Conservation (phyloP, 805 yeast genomes). For the Schizosaccharomyces japonicus region DNA sequence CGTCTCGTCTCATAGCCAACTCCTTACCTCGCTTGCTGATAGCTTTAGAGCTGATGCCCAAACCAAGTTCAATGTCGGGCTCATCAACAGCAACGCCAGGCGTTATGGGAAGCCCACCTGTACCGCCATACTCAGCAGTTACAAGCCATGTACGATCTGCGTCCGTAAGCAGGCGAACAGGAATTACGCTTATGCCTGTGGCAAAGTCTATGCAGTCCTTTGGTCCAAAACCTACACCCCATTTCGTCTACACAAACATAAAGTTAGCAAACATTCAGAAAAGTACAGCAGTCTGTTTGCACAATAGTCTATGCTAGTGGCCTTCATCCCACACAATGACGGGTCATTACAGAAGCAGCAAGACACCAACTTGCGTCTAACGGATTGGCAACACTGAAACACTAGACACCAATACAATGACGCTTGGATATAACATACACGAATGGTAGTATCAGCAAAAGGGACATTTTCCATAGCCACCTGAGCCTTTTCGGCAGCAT, state of each 20-base stretch:
- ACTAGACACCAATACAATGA: no score
- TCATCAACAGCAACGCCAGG: slow-evolving; percentile 76
- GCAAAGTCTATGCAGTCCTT: slow-evolving; percentile 93
- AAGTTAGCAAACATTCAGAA: not conserved
- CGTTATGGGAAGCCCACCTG: slow-evolving; percentile 62
- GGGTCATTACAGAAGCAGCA: no score
- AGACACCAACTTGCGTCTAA: no score
- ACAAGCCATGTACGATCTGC: slow-evolving; percentile 82
- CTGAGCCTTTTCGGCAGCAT: slow-evolving; percentile 70
- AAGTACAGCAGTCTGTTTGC: no score
- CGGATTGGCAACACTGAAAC: no score
- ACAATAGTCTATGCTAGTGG: no score
- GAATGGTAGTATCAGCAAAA: slow-evolving; percentile 36
- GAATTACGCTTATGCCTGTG: slow-evolving; percentile 70
- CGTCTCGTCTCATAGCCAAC: not conserved
- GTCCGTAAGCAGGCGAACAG: slow-evolving; percentile 69
- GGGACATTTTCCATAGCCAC: slow-evolving; percentile 34
- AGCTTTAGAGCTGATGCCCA: slow-evolving; percentile 79
- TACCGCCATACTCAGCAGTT: slow-evolving; percentile 89
- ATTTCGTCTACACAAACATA: slow-evolving; percentile 36
- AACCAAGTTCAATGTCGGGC: slow-evolving; percentile 92
- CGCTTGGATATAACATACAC: slow-evolving; percentile 15
- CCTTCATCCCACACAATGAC: no score
- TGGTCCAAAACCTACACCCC: slow-evolving; percentile 99
- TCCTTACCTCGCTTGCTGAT: slow-evolving; percentile 36